Evolutionary conservation across 192 early-diverging fungal genomes (phyloP).

Genomic region (Entrophospora sp.): DNA sequence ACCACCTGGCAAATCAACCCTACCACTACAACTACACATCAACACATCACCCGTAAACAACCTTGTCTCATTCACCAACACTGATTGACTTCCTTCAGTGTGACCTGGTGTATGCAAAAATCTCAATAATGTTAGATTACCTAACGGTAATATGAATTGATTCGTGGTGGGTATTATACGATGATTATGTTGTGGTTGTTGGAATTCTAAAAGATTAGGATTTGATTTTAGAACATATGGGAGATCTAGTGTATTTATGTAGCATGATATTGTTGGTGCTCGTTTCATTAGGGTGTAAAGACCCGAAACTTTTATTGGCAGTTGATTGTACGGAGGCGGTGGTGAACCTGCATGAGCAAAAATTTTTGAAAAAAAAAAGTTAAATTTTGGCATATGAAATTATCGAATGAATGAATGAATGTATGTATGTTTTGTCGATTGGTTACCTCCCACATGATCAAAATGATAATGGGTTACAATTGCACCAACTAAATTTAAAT

Average conservation of each 20-base stretch:
- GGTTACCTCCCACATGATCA: constrained; percentile 76
- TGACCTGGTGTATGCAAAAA: constrained; percentile 92
- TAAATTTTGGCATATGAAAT: too few species aligned
- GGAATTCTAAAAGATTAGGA: constrained; percentile 46
- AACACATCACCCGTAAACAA: constrained; percentile 79
- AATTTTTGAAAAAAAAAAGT: too few species aligned
- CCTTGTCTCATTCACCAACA: constrained; percentile 63
- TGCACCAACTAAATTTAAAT: constrained; percentile 59
- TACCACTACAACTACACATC: constrained; percentile 68
- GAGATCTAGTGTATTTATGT: constrained; percentile 68
- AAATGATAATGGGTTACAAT: constrained; percentile 78
- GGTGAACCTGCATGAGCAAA: constrained; percentile 33
- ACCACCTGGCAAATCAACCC: constrained; percentile 76
- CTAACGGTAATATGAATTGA: too few species aligned
- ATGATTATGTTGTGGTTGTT: too few species aligned
- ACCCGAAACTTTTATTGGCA: constrained; percentile 72
- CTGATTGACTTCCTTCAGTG: constrained; percentile 76
- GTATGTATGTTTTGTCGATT: too few species aligned
- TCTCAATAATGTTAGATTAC: constrained; percentile 40
- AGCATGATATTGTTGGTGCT: constrained; percentile 59
- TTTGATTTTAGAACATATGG: constrained; percentile 57
- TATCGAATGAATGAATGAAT: too few species aligned
- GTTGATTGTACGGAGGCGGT: constrained; percentile 72
- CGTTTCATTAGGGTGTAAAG: constrained; percentile 64
- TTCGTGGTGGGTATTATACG: too few species aligned